Evolutionary conservation across 441 rosid species (phyloP), one percentile per base, ranked within the genome.

Genomic region (Gossypium davidsonii): DNA sequence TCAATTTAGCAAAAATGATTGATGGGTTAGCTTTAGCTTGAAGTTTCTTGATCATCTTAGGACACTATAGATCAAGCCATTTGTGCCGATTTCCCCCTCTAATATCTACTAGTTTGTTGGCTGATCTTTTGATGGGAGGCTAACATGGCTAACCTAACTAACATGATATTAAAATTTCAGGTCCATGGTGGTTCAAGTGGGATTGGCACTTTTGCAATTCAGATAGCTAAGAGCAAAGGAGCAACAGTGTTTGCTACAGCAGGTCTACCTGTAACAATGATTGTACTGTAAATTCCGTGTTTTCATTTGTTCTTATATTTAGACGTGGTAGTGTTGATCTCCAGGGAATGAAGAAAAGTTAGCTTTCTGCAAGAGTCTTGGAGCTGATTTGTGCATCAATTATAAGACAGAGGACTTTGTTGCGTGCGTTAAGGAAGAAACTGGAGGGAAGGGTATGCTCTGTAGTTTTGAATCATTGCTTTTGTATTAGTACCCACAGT

Each of bases 141-240:
- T 20, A 17, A 8, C 49, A n/a, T 8, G 20, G 31, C 12, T 15
- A 17, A 34, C 9, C 6, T 39, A 15, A 10, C 17, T 21, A 34
- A 34, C 39, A 34, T 6, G n/a, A n/a, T 39, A 12, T 63, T 63
- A 10, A 20, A 11, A 18, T 53, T 14, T 66, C 6, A 92, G 97
- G 77, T 94, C 79, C 97, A 94, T 75, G 97, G 97, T 25, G 97
- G 97, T 46, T 90, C 97, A 8, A 92, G 95, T 78, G 98, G 97
- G 65, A 87, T 94, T 48, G 97, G 97, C 64, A 89, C 95, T 37
- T 94, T 90, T 76, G 97, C 95, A 4, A 85, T 94, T 80, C 97
- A 92, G 83, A 89, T 90, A 14, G 97, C 97, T 31, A 92, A 88
- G 78, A 75, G 79, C 79, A 76, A 42, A 68, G 97, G 95, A 74